Evolutionary conservation across 805 yeast genomes (phyloP).

Genomic region (Alloascoidea africana): DNA sequence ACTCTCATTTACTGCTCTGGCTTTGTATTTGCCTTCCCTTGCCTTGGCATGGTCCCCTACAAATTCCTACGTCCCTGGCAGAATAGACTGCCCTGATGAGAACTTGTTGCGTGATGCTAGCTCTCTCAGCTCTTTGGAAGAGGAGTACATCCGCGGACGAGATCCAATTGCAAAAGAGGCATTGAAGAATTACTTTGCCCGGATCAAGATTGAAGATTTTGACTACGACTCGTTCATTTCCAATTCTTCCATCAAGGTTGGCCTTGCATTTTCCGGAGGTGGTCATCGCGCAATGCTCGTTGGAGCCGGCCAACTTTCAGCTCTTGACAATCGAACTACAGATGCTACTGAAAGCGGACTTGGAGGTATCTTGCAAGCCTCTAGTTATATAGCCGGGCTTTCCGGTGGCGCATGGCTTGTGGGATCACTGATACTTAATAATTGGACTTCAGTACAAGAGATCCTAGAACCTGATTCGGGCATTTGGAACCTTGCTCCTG

Average conservation of each 20-base stretch:
- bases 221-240: no score
- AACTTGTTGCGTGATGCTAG: slow-evolving; percentile 18
- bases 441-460: slow-evolving; percentile 56
- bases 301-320: slow-evolving; percentile 77
- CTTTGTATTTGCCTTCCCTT: no score
- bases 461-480: slow-evolving; percentile 25
- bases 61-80: slow-evolving; percentile 29
- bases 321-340: slow-evolving; percentile 57
- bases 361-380: slow-evolving; percentile 59
- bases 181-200: slow-evolving; percentile 19
- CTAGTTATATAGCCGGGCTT: slow-evolving; percentile 61
- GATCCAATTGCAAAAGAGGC: slow-evolving; percentile 18
- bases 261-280: slow-evolving; percentile 63
- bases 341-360: slow-evolving; percentile 32
- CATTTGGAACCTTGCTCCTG: slow-evolving; percentile 50
- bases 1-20: no score
- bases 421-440: slow-evolving; percentile 51
- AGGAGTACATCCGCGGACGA: slow-evolving; percentile 15
- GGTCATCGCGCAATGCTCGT: slow-evolving; percentile 80
- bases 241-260: slow-evolving; percentile 30
- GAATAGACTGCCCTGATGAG: slow-evolving; percentile 25
- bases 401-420: slow-evolving; percentile 82
- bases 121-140: slow-evolving; percentile 14
- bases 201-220: slow-evolving; percentile 22
- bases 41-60: slow-evolving; percentile 21